These are phyloP conservation scores for Phytophthora pseudosyringae DNA, from an alignment of 352 stramenopile genomes.

Conservation along the genomic window DNA sequence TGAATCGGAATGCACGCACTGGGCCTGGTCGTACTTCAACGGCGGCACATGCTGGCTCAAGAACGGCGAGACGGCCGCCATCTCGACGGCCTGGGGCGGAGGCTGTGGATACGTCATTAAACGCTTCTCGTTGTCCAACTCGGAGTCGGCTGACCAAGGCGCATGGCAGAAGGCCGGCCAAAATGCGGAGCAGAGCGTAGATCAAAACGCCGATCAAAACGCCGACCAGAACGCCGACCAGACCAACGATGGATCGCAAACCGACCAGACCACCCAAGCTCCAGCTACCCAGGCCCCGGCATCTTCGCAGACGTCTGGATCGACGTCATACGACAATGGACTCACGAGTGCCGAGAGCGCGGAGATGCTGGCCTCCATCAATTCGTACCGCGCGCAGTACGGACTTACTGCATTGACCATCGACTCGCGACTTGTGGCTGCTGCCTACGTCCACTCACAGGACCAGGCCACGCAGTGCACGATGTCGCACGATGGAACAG, in stretches of 20 bases:
- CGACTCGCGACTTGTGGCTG: constrained; percentile 42
- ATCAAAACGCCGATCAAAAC: constrained; percentile 12
- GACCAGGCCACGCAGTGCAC: constrained; percentile 49
- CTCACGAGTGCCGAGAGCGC: constrained; percentile 39
- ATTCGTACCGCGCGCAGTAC: constrained; percentile 52
- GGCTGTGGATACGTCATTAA: constrained; percentile 52
- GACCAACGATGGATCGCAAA: constrained; percentile 9
- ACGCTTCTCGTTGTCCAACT: constrained; percentile 36
- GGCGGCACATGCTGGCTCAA: constrained; percentile 62
- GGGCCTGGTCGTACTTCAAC: constrained; percentile 48
- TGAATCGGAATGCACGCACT: constrained; percentile 45
- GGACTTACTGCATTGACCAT: constrained; percentile 46
- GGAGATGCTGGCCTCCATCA: constrained; percentile 58
- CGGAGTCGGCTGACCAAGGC: constrained; percentile 14
- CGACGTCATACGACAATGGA: constrained; percentile 41
- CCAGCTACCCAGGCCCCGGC: constrained; percentile 2
- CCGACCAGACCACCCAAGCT: constrained; percentile 8
- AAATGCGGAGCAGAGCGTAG: constrained; percentile 1
- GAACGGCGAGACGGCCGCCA: constrained; percentile 23
- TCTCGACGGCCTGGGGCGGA: constrained; percentile 31
- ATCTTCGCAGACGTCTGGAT: constrained; percentile 17
- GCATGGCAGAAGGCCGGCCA: constrained; percentile 14
- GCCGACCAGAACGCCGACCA: constrained; percentile 15
- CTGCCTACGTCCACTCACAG: constrained; percentile 49
- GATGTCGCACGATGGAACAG: constrained; percentile 51